Percentiles rank a stretch among this genome's conserved stretches.
Evolutionary conservation across 2,329 filamentous ascomycete genomes (phyloP).

Genomic region (Diaporthe eres): DNA sequence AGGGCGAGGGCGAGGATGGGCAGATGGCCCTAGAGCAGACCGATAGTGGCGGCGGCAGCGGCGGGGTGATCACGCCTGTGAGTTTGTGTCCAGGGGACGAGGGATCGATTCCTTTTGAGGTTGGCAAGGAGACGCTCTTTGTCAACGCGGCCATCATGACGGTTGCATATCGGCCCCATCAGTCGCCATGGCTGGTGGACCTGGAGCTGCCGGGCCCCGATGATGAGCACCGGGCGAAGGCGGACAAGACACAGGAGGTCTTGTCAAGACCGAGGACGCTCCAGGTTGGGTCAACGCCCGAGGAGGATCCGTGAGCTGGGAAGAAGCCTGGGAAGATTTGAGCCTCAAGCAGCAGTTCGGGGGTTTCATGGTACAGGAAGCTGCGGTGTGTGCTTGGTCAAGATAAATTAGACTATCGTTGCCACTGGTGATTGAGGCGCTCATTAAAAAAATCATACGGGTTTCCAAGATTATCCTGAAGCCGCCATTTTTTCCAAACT

Average conservation of each 20-base stretch:
- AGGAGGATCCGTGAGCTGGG: neutral
- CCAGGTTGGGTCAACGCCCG: neutral
- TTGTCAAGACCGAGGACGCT: neutral
- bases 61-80: constrained; percentile 44
- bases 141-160: constrained; percentile 72
- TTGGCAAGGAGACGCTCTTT: constrained; percentile 68
- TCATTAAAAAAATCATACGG: constrained; percentile 15
- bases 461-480: neutral
- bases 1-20: constrained; percentile 4
- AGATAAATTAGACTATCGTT: constrained; percentile 32
- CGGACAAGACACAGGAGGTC: constrained; percentile 22
- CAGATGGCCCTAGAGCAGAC: neutral
- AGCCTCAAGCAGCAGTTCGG: neutral
- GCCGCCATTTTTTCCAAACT: neutral
- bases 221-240: constrained; percentile 36
- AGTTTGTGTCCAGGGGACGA: constrained; percentile 57
- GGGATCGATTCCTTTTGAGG: constrained; percentile 46
- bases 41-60: neutral
- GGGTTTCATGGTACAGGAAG: neutral
- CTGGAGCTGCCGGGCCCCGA: constrained; percentile 55
- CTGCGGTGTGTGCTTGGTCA: neutral
- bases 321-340: too few relatives aligned
- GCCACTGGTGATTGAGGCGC: constrained; percentile 8
- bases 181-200: constrained; percentile 68
- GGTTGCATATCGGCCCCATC: constrained; percentile 55